A percentile compares a stretch with the other conserved stretches of the same genome.
These are phyloP conservation scores for Przewalskia tangutica DNA, from an alignment of 257 asterid genomes.

Conservation along the genomic window DNA sequence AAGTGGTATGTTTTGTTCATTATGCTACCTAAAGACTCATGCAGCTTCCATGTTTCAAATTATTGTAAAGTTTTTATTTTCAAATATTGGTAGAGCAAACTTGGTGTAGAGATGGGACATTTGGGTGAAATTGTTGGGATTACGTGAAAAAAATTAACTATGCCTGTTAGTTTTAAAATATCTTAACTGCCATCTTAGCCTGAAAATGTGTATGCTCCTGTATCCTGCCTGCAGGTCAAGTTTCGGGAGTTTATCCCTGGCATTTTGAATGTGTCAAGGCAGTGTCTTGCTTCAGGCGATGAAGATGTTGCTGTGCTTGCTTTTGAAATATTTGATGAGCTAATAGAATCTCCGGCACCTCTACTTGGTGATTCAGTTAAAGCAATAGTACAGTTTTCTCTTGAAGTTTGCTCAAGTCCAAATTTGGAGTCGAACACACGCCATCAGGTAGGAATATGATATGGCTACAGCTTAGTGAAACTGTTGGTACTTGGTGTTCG, in stretches of 20 bases:
- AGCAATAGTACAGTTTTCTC: conserved; percentile 90
- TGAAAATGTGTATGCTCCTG: conserved; percentile 6
- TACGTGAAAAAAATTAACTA: not conserved
- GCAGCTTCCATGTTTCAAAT: not conserved
- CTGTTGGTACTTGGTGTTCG: not conserved
- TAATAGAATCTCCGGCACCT: conserved; percentile 98
- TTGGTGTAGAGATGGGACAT: not conserved
- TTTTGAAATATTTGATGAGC: conserved; percentile 97
- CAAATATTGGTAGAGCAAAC: not conserved
- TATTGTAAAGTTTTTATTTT: not conserved
- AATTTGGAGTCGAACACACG: conserved; percentile 79
- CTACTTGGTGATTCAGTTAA: conserved; percentile 96
- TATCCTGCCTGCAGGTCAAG: conserved; percentile 46
- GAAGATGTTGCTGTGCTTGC: conserved; percentile 95
- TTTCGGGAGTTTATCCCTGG: conserved; percentile 95
- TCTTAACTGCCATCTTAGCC: not conserved
- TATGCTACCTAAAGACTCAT: not conserved
- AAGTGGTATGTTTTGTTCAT: conserved; percentile 39
- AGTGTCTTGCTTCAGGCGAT: conserved; percentile 96
- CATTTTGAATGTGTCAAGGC: conserved; percentile 87
- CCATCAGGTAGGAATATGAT: conserved; percentile 57
- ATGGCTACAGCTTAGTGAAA: not conserved
- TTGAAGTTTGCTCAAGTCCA: conserved; percentile 86
- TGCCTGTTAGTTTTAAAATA: not conserved
- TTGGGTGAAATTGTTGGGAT: not conserved